These are phyloP conservation scores for Tricholoma terreum DNA, from an alignment of 768 basidiomycete species.

Conservation along the genomic window DNA sequence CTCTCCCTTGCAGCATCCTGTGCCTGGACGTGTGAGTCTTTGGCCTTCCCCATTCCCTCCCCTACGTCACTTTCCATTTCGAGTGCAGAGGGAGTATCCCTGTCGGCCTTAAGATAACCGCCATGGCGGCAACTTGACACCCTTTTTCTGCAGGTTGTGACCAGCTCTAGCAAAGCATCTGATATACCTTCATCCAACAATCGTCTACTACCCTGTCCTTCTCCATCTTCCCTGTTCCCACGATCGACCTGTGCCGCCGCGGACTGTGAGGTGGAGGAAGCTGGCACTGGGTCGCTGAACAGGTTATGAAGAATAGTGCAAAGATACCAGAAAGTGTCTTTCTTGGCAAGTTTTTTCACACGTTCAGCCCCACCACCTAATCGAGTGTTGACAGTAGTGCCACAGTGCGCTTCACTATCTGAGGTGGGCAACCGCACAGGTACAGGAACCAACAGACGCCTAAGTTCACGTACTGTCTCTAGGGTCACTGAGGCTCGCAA, in stretches of 20 bases:
- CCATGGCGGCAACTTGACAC: constrained; percentile 1
- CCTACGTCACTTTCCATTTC: neutral
- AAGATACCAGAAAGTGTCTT: constrained; percentile 53
- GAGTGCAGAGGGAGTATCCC: neutral
- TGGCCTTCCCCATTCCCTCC: neutral
- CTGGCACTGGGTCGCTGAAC: constrained; percentile 15
- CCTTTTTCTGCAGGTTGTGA: constrained; percentile 12
- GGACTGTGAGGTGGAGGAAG: neutral
- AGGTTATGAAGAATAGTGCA: constrained; percentile 42
- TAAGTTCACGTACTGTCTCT: constrained; percentile 37
- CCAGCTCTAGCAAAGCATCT: constrained; percentile 12
- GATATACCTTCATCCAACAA: constrained; percentile 14
- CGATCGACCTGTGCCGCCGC: constrained; percentile 1
- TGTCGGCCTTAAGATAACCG: neutral
- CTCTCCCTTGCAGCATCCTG: neutral
- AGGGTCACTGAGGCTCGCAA: constrained; percentile 32
- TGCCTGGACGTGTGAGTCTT: neutral
- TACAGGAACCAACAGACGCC: constrained; percentile 23
- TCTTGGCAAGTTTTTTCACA: constrained; percentile 39
- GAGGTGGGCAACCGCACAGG: neutral
- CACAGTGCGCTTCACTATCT: constrained; percentile 3
- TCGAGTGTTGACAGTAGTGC: neutral
- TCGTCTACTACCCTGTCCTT: neutral
- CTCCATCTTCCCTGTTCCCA: neutral
- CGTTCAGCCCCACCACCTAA: constrained; percentile 14